Conservation (phyloP, 2,329 filamentous ascomycete species). For the Zelopaecilomyces penicillatus region DNA sequence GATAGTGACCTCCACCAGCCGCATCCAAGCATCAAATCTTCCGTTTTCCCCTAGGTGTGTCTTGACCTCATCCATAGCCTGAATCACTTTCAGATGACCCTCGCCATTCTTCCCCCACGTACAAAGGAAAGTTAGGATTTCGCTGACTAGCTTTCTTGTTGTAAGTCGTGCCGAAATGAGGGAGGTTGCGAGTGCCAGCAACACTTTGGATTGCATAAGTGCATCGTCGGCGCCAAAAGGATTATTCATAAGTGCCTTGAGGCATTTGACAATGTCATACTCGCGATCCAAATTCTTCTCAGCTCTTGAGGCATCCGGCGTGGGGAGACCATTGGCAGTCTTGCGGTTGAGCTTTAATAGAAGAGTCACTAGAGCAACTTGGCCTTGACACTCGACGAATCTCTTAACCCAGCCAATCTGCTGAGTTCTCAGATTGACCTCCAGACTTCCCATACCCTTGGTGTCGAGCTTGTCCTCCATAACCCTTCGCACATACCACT, state of each 20-base stretch:
- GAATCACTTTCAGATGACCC: constrained; percentile 87
- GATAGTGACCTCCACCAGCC: constrained; percentile 91
- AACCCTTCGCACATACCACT: constrained; percentile 96
- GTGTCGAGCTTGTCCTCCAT: constrained; percentile 91
- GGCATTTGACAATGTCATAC: constrained; percentile 95
- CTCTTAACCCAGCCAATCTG: constrained; percentile 96
- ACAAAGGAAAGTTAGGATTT: constrained; percentile 91
- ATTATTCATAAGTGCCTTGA: constrained; percentile 98
- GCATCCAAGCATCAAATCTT: constrained; percentile 97
- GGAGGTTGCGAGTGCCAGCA: constrained; percentile 78
- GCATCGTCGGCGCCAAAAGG: constrained; percentile 98
- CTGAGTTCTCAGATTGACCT: constrained; percentile 90
- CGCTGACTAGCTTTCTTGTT: constrained; percentile 88
- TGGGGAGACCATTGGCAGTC: constrained; percentile 66
- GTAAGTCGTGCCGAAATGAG: constrained; percentile 83
- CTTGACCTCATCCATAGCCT: constrained; percentile 89
- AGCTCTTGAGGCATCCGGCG: constrained; percentile 45
- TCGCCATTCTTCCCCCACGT: constrained; percentile 80
- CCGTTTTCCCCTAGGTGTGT: constrained; percentile 82
- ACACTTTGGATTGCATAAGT: constrained; percentile 78
- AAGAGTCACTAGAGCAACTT: constrained; percentile 90
- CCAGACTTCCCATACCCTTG: constrained; percentile 85
- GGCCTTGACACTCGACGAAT: constrained; percentile 95
- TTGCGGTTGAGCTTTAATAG: constrained; percentile 89
- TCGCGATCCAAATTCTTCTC: constrained; percentile 84